These are phyloP conservation scores for Pinguiococcus pyrenoidosus DNA, from an alignment of 108 stramenopile species.

Conservation along the genomic window DNA sequence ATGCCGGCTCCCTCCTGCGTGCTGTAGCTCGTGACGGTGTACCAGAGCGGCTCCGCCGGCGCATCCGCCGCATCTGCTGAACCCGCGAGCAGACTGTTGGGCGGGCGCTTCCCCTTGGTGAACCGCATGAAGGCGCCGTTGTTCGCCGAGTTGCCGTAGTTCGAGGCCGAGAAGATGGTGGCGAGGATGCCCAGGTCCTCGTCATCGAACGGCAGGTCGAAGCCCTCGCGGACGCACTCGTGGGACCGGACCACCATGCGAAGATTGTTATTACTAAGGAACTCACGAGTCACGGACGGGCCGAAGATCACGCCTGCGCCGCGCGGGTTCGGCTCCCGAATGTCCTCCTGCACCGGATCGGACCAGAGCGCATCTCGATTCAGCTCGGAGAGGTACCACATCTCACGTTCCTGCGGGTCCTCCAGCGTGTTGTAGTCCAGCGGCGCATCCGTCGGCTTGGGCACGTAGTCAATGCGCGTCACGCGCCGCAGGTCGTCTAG, in stretches of 20 bases:
- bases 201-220: conserved; percentile 23
- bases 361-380: too few species aligned
- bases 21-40: too few species aligned
- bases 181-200: conserved; percentile 15
- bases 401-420: too few species aligned
- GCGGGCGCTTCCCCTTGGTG: background rate
- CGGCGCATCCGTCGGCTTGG: too few species aligned
- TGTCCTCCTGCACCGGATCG: too few species aligned
- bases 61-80: too few species aligned
- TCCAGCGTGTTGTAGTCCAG: too few species aligned
- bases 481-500: background rate
- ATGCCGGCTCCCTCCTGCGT: too few species aligned
- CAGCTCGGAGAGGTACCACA: too few species aligned
- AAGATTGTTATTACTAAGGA: conserved; percentile 36
- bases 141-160: conserved; percentile 41
- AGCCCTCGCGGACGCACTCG: conserved; percentile 48
- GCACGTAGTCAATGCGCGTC: too few species aligned
- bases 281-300: conserved; percentile 32
- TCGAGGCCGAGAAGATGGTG: conserved; percentile 46
- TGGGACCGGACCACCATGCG: conserved; percentile 43
- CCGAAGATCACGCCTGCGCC: conserved; percentile 48
- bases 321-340: conserved; percentile 15
- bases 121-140: conserved; percentile 20
- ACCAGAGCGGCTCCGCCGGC: too few species aligned
- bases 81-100: too few species aligned